Evolutionary conservation across 2,329 filamentous ascomycete species (phyloP).

Genomic region (Fusarium multiceps): DNA sequence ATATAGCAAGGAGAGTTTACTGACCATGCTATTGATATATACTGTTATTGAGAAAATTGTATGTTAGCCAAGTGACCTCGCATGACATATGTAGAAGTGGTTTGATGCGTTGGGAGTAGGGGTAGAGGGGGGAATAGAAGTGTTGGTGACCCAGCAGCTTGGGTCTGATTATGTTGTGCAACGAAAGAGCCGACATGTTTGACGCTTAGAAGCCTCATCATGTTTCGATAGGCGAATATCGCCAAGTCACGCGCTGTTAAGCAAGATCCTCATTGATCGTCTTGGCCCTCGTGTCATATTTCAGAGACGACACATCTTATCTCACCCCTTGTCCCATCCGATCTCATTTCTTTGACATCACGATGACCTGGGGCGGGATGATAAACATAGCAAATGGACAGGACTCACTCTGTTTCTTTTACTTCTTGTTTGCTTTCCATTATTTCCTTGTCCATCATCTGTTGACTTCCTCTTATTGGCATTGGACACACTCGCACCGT

Average conservation of each 20-base stretch:
- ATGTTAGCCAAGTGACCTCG: slow-evolving; percentile 31
- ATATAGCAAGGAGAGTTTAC: slow-evolving; percentile 38
- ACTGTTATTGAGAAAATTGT: slow-evolving; percentile 51
- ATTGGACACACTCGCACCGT: slow-evolving; percentile 40
- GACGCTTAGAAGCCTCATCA: background rate
- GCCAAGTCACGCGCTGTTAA: background rate
- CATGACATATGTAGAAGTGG: background rate
- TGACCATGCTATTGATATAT: slow-evolving; percentile 72
- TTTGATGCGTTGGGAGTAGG: background rate
- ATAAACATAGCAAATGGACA: slow-evolving; percentile 10
- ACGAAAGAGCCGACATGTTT: slow-evolving; percentile 11
- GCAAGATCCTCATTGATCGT: background rate
- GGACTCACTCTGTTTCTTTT: slow-evolving; percentile 68
- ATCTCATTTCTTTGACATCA: slow-evolving; percentile 17
- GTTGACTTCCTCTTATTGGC: slow-evolving; percentile 54
- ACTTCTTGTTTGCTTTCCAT: slow-evolving; percentile 65
- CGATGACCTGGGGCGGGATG: background rate
- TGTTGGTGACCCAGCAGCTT: background rate
- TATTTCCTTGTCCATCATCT: slow-evolving; percentile 49
- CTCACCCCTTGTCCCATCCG: slow-evolving; percentile 10
- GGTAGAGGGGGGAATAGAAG: background rate
- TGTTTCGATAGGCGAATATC: slow-evolving; percentile 20
- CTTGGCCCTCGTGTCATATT: background rate
- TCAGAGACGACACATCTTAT: slow-evolving; percentile 3
- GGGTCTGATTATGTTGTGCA: slow-evolving; percentile 24